Conservation (phyloP, 2,329 filamentous ascomycete genomes). For the Fusarium setosum region DNA sequence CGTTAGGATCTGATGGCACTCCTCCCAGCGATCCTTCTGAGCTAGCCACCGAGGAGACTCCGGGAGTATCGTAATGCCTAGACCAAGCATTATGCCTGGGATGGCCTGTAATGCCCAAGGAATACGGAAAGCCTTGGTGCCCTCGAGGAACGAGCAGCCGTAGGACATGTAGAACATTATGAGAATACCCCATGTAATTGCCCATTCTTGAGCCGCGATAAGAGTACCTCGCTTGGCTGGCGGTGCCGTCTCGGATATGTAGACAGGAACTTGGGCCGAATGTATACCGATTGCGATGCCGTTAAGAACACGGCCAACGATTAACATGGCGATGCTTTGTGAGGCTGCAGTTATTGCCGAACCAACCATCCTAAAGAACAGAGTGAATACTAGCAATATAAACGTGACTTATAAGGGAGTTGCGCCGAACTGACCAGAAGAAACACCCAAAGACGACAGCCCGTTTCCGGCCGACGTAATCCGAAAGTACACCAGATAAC, state of each 20-base stretch:
- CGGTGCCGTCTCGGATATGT: slow-evolving; percentile 70
- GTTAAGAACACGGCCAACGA: slow-evolving; percentile 67
- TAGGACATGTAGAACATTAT: slow-evolving; percentile 59
- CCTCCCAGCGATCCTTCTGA: background rate
- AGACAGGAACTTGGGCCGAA: slow-evolving; percentile 73
- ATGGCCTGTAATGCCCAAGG: slow-evolving; percentile 8
- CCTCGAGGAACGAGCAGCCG: slow-evolving; percentile 61
- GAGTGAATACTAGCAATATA: no score
- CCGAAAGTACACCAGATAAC: no score
- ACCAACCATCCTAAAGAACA: slow-evolving; percentile 59
- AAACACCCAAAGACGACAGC: slow-evolving; percentile 58
- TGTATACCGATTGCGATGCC: slow-evolving; percentile 71
- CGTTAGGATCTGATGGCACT: background rate
- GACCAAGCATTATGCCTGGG: background rate
- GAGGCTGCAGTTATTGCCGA: slow-evolving; percentile 34
- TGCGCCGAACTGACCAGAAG: slow-evolving; percentile 60
- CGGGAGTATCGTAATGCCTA: background rate
- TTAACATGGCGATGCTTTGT: slow-evolving; percentile 54
- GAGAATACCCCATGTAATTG: slow-evolving; percentile 40
- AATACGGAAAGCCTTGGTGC: background rate
- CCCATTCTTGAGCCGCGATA: slow-evolving; percentile 76
- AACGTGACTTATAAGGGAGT: no score
- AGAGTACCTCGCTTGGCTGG: slow-evolving; percentile 68
- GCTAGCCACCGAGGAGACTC: slow-evolving; percentile 9
- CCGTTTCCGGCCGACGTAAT: slow-evolving; percentile 61